Conservation (phyloP, 2,329 filamentous ascomycete genomes). For the Colletotrichum spaethianum region DNA sequence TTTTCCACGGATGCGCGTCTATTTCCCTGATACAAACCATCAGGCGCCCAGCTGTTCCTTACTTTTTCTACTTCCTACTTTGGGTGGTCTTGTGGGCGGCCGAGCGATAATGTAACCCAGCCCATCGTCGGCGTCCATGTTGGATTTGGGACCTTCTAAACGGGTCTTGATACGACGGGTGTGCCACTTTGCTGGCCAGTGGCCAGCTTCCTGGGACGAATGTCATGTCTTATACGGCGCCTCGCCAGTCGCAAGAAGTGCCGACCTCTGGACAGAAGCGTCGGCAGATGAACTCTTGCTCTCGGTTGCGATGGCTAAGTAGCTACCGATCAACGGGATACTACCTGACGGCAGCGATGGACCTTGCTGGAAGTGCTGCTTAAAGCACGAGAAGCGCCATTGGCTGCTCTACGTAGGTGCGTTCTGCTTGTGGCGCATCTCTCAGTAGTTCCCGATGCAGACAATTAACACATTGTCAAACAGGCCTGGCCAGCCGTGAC, state of each 20-base stretch:
- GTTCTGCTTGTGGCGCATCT: not conserved
- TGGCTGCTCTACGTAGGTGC: not conserved
- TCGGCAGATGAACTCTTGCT: constrained; percentile 12
- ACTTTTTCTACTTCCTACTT: not conserved
- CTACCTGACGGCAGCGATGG: constrained; percentile 26
- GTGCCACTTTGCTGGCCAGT: constrained; percentile 9
- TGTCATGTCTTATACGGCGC: constrained; percentile 9
- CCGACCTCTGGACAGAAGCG: not conserved
- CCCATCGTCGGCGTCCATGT: not conserved
- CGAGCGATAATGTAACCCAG: not conserved
- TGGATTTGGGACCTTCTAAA: constrained; percentile 5
- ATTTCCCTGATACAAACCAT: not conserved
- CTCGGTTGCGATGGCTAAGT: constrained; percentile 11
- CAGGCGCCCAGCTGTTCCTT: not conserved
- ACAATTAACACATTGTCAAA: constrained; percentile 15
- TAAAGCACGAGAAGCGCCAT: not conserved
- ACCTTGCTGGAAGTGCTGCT: constrained; percentile 7
- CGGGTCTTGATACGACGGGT: not conserved
- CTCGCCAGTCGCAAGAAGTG: constrained; percentile 2
- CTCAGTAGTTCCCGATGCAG: not conserved
- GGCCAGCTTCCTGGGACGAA: constrained; percentile 2
- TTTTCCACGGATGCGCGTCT: not conserved
- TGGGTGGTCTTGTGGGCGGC: not conserved
- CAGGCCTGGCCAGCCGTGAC: constrained; percentile 11
- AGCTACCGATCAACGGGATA: constrained; percentile 17